phyloP scores from a whole-genome alignment of 2,329 filamentous ascomycete species.

The Scedosporium minutisporum region DNA sequence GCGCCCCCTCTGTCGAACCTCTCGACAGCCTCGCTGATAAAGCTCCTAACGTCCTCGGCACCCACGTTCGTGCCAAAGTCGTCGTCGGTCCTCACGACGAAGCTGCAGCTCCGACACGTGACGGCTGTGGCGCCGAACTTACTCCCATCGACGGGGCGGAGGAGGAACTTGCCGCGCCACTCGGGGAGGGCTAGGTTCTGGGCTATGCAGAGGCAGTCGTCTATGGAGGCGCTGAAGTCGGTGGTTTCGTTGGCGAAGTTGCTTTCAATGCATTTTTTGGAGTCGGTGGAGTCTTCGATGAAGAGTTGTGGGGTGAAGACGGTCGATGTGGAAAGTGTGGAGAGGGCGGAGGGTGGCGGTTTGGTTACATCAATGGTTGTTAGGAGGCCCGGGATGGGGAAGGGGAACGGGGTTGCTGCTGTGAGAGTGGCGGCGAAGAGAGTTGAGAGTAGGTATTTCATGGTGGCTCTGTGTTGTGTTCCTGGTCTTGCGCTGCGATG shows the following conservation, averaged over 20 bases:
- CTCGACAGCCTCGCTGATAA: constrained; percentile 5
- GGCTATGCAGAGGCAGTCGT: constrained; percentile 9
- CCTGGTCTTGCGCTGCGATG: not conserved
- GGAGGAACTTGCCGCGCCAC: constrained; percentile 7
- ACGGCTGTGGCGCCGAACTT: constrained; percentile 5
- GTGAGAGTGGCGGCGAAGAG: not conserved
- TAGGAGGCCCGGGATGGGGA: not conserved
- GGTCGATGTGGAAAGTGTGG: not conserved
- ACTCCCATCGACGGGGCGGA: constrained; percentile 7
- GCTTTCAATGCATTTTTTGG: constrained; percentile 4
- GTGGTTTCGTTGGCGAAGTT: constrained; percentile 7
- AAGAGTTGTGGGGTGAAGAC: not conserved
- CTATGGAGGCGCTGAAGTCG: constrained; percentile 5
- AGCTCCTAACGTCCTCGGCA: constrained; percentile 1
- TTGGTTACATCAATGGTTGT: constrained; percentile 1
- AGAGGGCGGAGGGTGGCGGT: not conserved
- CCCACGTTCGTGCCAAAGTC: constrained; percentile 8
- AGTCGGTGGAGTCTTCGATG: constrained; percentile 2
- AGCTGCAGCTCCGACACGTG: constrained; percentile 7
- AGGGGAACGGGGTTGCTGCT: not conserved
- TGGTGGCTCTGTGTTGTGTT: not conserved
- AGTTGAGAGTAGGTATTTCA: not conserved
- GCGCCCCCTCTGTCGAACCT: constrained; percentile 3
- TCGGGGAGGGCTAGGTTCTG: constrained; percentile 1
- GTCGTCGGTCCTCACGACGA: constrained; percentile 4